Evolutionary conservation across 805 yeast genomes (phyloP).

Genomic region (Komagataella pseudopastoris): DNA sequence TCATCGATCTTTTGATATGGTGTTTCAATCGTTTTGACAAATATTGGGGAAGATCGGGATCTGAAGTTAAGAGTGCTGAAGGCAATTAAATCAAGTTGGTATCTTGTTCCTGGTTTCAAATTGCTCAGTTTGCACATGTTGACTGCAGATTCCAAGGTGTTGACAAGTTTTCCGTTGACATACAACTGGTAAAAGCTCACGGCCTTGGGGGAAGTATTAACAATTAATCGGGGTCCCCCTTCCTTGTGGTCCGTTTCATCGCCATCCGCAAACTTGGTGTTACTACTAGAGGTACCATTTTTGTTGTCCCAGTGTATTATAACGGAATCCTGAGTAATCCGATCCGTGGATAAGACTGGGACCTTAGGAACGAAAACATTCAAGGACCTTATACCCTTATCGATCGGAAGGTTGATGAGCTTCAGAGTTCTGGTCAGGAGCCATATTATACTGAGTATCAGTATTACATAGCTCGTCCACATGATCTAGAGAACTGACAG

Average conservation of each 20-base stretch:
- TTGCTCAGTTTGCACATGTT: constrained; percentile 20
- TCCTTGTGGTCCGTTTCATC: neutral
- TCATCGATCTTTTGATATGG: constrained; percentile 16
- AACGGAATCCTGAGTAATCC: constrained; percentile 29
- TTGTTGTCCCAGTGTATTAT: constrained; percentile 39
- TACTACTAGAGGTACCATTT: neutral
- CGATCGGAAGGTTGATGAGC: constrained; percentile 26
- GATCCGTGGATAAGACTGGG: constrained; percentile 41
- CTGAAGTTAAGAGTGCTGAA: constrained; percentile 24
- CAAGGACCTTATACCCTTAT: constrained; percentile 28
- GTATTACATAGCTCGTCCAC: constrained; percentile 1
- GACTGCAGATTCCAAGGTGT: constrained; percentile 19
- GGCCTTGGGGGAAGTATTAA: constrained; percentile 9
- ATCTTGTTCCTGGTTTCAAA: constrained; percentile 20
- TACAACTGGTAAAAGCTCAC: constrained; percentile 23
- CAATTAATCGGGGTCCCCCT: constrained; percentile 13
- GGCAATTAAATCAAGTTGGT: constrained; percentile 29
- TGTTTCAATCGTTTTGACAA: constrained; percentile 20
- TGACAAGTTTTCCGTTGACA: constrained; percentile 24
- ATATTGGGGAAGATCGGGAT: constrained; percentile 25
- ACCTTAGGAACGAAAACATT: constrained; percentile 41
- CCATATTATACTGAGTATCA: constrained; percentile 10
- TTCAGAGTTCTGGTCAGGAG: constrained; percentile 13
- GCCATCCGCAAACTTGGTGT: neutral
- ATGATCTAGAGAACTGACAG: neutral